phyloP scores from a whole-genome alignment of 202 grass and related monocot species.

The Schoenoplectus triqueter region DNA sequence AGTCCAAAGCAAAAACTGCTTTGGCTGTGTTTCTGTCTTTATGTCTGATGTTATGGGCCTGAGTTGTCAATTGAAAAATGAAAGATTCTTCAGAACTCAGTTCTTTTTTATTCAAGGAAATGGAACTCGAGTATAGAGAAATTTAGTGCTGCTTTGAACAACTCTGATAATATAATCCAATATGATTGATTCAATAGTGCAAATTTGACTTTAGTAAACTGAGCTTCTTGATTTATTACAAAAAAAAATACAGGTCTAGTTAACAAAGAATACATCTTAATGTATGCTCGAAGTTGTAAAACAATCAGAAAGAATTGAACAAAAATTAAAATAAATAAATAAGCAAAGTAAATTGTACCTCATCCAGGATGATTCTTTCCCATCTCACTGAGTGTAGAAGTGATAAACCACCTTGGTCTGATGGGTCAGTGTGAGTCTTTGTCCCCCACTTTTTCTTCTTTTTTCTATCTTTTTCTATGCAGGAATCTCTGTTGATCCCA shows the following conservation, averaged over 20 bases:
- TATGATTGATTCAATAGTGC: not conserved
- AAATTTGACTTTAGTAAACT: not conserved
- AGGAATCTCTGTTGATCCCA: slow-evolving; percentile 52
- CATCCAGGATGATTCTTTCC: slow-evolving; percentile 89
- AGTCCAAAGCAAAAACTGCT: slow-evolving; percentile 82
- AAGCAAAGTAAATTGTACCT: slow-evolving; percentile 47
- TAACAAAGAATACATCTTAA: not conserved
- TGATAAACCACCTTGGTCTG: slow-evolving; percentile 43
- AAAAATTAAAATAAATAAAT: not conserved
- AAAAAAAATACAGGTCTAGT: not conserved
- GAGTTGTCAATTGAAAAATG: slow-evolving; percentile 11
- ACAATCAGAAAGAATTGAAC: not conserved
- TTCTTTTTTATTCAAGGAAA: not conserved
- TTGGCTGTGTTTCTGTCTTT: slow-evolving; percentile 69
- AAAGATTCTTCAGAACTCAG: not conserved
- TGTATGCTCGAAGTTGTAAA: not conserved
- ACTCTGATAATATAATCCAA: no score
- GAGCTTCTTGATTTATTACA: not conserved
- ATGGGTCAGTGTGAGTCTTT: not conserved
- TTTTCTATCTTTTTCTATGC: slow-evolving; percentile 60
- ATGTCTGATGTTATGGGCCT: slow-evolving; percentile 90
- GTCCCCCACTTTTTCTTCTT: slow-evolving; percentile 24
- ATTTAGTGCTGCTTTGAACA: no score
- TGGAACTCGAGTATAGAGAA: not conserved
- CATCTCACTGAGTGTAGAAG: slow-evolving; percentile 71